These are phyloP conservation scores for Globisporangium spinosum DNA, from an alignment of 352 stramenopile species.

Conservation along the genomic window DNA sequence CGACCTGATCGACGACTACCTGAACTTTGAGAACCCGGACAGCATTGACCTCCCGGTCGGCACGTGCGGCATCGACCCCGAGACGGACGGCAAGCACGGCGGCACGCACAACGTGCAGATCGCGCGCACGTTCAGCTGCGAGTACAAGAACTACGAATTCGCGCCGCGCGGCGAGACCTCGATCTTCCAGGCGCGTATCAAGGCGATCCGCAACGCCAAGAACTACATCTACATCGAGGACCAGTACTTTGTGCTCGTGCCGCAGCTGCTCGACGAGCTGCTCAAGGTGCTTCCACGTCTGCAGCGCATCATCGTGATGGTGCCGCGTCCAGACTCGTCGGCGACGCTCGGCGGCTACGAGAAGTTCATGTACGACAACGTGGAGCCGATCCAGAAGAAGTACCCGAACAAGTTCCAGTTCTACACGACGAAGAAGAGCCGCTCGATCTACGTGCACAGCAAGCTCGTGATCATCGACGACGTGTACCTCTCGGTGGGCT, in stretches of 20 bases:
- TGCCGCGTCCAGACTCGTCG: conserved; percentile 26
- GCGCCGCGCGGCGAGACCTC: conserved; percentile 46
- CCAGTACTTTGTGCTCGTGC: conserved; percentile 60
- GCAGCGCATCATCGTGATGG: conserved; percentile 47
- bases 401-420: conserved; percentile 51
- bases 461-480: conserved; percentile 36
- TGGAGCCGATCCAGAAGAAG: conserved; percentile 34
- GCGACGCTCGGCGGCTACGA: conserved; percentile 34
- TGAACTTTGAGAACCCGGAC: conserved; percentile 47
- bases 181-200: conserved; percentile 42
- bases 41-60: neutral
- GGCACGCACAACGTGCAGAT: conserved; percentile 41
- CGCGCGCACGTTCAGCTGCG: conserved; percentile 56
- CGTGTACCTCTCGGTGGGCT: conserved; percentile 19
- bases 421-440: conserved; percentile 34
- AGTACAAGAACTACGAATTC: conserved; percentile 48
- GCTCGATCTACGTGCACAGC: conserved; percentile 47
- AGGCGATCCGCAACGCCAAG: conserved; percentile 47
- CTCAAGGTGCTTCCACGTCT: conserved; percentile 40
- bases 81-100: conserved; percentile 8
- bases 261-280: conserved; percentile 38
- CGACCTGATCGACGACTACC: conserved; percentile 26
- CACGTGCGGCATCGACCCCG: conserved; percentile 11
- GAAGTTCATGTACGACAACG: conserved; percentile 57
- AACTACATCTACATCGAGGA: conserved; percentile 73